Evolutionary conservation across 2,329 filamentous ascomycete species (phyloP), one percentile per base, ranked within the genome.

Genomic region (Penicillium sp.): DNA sequence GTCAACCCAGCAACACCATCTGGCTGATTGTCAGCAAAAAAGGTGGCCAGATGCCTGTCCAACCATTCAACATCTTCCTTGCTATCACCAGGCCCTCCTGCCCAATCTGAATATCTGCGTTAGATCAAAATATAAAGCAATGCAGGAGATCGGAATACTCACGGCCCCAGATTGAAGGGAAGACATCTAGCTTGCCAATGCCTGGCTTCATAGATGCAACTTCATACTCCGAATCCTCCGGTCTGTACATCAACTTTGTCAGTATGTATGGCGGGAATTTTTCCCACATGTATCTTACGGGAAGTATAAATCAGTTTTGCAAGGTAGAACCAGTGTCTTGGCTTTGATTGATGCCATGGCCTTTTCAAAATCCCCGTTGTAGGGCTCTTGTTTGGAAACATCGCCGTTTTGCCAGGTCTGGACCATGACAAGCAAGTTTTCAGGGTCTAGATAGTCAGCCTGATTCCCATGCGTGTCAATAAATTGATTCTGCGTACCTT

Each of bases 331-430:
- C 37, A 93, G 73, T 0, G 83, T 86, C 63, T 86, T 90, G 1
- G 89, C 87, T 68, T 87, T 89, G 71, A 93, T 91, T 2, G 78
- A 81, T 43, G 79, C 77, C 83, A 93, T 81, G 0, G 87, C 85
- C 49, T 81, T 80, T 54, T 81, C 80, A 59, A 91, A 88, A 58
- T 89, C 75, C 1, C 83, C 86, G 54, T 87, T 81, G 59, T 89
- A 92, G 3, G 84, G 86, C 51, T 85, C 79, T 65, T 91, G 87
- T 5, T 82, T 73, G 3, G 88, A 89, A 46, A 85, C 82, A 64
- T 93, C 88, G 1, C 82, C 89, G 5, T 83, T 80, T 70, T 93
- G 89, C 90, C 90, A 94, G 0, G 89, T 92, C 29, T 88, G 82
- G 3, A 91, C 75, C 89, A 92, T 91, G 1, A 82, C 81, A 0